phyloP scores from a whole-genome alignment of 768 basidiomycete genomes.

The Collybia sordida region DNA sequence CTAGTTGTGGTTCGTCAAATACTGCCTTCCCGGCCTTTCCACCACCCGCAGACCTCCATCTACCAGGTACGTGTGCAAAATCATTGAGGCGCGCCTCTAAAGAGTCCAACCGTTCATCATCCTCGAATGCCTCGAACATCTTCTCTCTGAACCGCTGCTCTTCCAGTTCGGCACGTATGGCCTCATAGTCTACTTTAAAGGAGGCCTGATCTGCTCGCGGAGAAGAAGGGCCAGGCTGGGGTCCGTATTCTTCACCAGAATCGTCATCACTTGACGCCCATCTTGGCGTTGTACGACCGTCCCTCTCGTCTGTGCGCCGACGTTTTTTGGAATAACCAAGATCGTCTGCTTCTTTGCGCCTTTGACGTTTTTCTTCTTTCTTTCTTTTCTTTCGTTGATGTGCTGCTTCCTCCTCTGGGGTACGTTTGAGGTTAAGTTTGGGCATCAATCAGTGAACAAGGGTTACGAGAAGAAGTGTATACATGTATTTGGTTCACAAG shows the following conservation, averaged over 20 bases:
- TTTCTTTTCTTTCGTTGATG: constrained; percentile 37
- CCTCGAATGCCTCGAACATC: constrained; percentile 69
- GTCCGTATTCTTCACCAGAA: constrained; percentile 8
- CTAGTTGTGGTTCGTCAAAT: constrained; percentile 22
- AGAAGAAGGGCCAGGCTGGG: constrained; percentile 17
- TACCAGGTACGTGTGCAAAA: constrained; percentile 69
- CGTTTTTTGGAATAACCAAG: constrained; percentile 15
- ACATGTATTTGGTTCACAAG: no score
- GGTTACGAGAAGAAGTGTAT: no score
- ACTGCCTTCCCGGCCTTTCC: constrained; percentile 21
- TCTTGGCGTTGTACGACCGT: constrained; percentile 30
- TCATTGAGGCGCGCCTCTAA: constrained; percentile 65
- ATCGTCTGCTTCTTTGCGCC: constrained; percentile 19
- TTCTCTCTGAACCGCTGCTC: constrained; percentile 70
- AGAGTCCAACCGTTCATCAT: constrained; percentile 67
- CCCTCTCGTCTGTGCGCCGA: constrained; percentile 24
- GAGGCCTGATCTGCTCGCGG: constrained; percentile 19
- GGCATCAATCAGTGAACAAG: no score
- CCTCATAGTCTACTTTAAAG: constrained; percentile 42
- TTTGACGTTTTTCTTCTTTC: constrained; percentile 34
- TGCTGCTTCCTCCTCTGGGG: constrained; percentile 57
- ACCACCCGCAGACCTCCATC: constrained; percentile 49
- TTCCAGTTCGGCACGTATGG: constrained; percentile 54
- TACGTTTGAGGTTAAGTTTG: constrained; percentile 63
- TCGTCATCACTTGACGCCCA: constrained; percentile 53